A percentile compares a stretch with the other conserved stretches of the same genome.
Evolutionary conservation across 2,329 filamentous ascomycete genomes (phyloP).

Genomic region (Fusarium beomiforme): DNA sequence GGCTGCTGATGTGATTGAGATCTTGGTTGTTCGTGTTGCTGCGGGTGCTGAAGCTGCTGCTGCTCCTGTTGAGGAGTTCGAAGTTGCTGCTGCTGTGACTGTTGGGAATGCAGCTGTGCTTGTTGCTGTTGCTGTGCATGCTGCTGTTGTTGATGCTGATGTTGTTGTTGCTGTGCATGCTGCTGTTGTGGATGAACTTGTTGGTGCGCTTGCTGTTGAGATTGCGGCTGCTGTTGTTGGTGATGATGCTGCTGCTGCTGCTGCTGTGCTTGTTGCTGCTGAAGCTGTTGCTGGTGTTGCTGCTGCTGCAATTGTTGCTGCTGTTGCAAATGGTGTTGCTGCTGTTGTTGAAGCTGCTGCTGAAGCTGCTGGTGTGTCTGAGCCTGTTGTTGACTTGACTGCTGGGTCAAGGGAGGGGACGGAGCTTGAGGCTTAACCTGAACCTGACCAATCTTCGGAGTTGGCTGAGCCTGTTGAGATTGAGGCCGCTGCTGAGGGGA

Average conservation of each 20-base stretch:
- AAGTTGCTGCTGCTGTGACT: slow-evolving; percentile 39
- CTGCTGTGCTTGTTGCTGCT: slow-evolving; percentile 38
- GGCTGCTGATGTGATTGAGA: slow-evolving; percentile 45
- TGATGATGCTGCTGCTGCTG: slow-evolving; percentile 46
- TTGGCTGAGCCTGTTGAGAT: slow-evolving; percentile 48
- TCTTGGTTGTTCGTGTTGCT: slow-evolving; percentile 41
- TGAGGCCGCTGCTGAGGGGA: slow-evolving; percentile 51
- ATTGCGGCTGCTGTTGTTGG: slow-evolving; percentile 39
- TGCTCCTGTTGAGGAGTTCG: slow-evolving; percentile 44
- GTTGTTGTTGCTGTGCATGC: slow-evolving; percentile 49
- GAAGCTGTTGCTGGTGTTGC: slow-evolving; percentile 39
- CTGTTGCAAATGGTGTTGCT: slow-evolving; percentile 42
- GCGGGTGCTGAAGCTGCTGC: slow-evolving; percentile 38
- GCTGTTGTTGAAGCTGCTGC: slow-evolving; percentile 42
- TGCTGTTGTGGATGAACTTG: slow-evolving; percentile 49
- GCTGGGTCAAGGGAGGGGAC: slow-evolving; percentile 47
- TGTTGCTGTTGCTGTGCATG: slow-evolving; percentile 44
- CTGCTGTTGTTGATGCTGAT: slow-evolving; percentile 45
- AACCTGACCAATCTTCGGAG: slow-evolving; percentile 45
- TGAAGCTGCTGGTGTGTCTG: slow-evolving; percentile 43
- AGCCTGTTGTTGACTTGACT: slow-evolving; percentile 40
- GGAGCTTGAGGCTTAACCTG: slow-evolving; percentile 47
- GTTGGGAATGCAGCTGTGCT: slow-evolving; percentile 38
- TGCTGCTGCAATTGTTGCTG: slow-evolving; percentile 45
- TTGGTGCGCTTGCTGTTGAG: slow-evolving; percentile 45